Conservation (phyloP, 768 basidiomycete genomes). For the Boletus speciosus region DNA sequence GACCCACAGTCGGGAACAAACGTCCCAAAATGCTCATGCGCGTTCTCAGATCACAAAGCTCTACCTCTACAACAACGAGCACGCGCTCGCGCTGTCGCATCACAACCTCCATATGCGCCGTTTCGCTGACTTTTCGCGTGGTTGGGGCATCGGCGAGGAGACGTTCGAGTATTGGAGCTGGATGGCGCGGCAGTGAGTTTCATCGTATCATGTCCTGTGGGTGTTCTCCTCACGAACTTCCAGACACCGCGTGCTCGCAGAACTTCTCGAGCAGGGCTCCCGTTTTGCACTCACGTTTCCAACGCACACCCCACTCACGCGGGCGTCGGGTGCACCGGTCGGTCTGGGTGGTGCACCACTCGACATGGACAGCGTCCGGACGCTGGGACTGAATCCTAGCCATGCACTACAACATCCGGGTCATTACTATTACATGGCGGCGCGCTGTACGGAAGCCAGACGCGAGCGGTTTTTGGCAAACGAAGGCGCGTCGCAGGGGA, state of each 20-base stretch:
- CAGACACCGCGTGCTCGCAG: slow-evolving; percentile 87
- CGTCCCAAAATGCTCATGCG: background rate
- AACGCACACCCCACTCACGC: slow-evolving; percentile 44
- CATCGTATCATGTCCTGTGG: background rate
- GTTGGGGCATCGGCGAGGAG: slow-evolving; percentile 96
- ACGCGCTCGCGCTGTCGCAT: slow-evolving; percentile 73
- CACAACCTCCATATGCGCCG: slow-evolving; percentile 82
- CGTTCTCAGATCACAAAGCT: slow-evolving; percentile 74
- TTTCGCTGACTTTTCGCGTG: slow-evolving; percentile 81
- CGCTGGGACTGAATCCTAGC: slow-evolving; percentile 72
- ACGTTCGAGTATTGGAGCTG: slow-evolving; percentile 98
- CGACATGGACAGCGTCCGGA: slow-evolving; percentile 58
- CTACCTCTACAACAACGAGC: slow-evolving; percentile 88
- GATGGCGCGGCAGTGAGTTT: slow-evolving; percentile 82
- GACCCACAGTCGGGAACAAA: background rate
- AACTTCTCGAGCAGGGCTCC: slow-evolving; percentile 82
- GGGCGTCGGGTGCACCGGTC: slow-evolving; percentile 25
- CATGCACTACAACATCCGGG: slow-evolving; percentile 88
- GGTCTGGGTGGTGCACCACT: slow-evolving; percentile 24
- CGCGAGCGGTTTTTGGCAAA: slow-evolving; percentile 60
- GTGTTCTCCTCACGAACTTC: background rate
- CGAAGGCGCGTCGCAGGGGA: slow-evolving; percentile 41
- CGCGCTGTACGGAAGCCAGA: slow-evolving; percentile 77
- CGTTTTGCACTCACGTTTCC: slow-evolving; percentile 62
- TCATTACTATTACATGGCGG: slow-evolving; percentile 83